Evolutionary conservation across 345 rosid genomes (phyloP).

Genomic region (Eucalyptus leucophloia): DNA sequence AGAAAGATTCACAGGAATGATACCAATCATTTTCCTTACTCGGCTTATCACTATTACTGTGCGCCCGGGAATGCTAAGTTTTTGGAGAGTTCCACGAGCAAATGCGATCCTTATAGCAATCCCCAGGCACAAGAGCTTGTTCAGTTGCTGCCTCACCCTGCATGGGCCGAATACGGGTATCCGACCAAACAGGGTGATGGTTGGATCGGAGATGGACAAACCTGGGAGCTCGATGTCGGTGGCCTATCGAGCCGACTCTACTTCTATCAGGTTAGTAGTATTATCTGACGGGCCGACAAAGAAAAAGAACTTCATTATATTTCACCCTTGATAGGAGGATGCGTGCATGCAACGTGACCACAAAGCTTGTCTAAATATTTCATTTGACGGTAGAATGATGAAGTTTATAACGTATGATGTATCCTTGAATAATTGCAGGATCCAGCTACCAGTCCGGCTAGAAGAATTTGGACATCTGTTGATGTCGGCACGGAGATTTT

Average conservation of each 20-base stretch:
- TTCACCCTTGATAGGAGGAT: neutral
- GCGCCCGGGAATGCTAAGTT: conserved; percentile 52
- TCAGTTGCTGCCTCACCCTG: conserved; percentile 64
- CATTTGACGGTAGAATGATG: neutral
- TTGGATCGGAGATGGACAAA: conserved; percentile 52
- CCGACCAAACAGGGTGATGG: conserved; percentile 57
- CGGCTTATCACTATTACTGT: conserved; percentile 62
- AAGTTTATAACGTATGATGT: neutral
- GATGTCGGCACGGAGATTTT: conserved; percentile 59
- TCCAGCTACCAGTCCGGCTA: conserved; percentile 43
- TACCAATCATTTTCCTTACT: conserved; percentile 29
- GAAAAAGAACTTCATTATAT: neutral
- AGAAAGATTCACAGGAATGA: conserved; percentile 41
- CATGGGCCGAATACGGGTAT: conserved; percentile 62
- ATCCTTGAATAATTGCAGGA: conserved; percentile 21
- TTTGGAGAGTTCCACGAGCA: conserved; percentile 23
- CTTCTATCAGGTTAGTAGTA: conserved; percentile 53
- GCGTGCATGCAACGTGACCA: neutral
- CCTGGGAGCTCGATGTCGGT: conserved; percentile 71
- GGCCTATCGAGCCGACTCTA: conserved; percentile 49
- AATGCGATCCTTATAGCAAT: conserved; percentile 65
- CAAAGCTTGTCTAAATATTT: neutral
- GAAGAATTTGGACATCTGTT: conserved; percentile 62
- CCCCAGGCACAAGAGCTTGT: conserved; percentile 69
- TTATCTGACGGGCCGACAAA: neutral